phyloP scores from a whole-genome alignment of 2,329 filamentous ascomycete species.

The Sphaerostilbella broomeana region DNA sequence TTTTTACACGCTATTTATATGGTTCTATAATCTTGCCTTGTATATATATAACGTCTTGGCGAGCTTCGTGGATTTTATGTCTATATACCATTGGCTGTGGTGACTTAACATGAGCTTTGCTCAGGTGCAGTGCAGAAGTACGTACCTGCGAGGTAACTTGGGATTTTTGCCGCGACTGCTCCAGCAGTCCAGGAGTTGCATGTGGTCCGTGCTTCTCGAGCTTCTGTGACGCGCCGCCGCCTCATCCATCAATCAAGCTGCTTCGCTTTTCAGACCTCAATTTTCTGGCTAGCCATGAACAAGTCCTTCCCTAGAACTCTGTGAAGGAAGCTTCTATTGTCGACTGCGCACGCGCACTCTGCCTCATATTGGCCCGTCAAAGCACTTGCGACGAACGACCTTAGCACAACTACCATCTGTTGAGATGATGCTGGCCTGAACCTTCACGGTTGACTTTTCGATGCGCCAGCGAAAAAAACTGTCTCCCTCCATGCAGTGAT shows the following conservation, averaged over 20 bases:
- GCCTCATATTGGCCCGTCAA: not conserved
- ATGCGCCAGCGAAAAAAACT: slow-evolving; percentile 10
- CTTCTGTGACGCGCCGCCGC: slow-evolving; percentile 13
- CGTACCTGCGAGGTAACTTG: too few relatives aligned
- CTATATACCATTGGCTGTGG: too few relatives aligned
- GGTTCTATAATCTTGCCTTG: too few relatives aligned
- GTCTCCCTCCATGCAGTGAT: slow-evolving; percentile 12
- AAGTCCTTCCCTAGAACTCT: too few relatives aligned
- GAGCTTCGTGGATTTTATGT: too few relatives aligned
- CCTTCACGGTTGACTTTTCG: slow-evolving; percentile 8
- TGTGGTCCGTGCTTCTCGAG: slow-evolving; percentile 13
- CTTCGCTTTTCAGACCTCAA: not conserved
- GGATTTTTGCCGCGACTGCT: too few relatives aligned
- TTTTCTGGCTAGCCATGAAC: not conserved
- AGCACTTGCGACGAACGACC: too few relatives aligned
- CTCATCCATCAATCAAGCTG: slow-evolving; percentile 3
- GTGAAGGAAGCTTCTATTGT: not conserved
- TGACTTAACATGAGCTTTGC: too few relatives aligned
- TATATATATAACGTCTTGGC: too few relatives aligned
- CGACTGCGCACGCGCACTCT: not conserved
- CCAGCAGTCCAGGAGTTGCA: slow-evolving; percentile 1
- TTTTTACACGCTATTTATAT: too few relatives aligned
- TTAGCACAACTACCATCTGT: too few relatives aligned
- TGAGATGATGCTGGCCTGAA: slow-evolving; percentile 12
- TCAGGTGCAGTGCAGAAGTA: too few relatives aligned